Conservation (phyloP, 2,329 filamentous ascomycete species). For the Penicillium brevicompactum region DNA sequence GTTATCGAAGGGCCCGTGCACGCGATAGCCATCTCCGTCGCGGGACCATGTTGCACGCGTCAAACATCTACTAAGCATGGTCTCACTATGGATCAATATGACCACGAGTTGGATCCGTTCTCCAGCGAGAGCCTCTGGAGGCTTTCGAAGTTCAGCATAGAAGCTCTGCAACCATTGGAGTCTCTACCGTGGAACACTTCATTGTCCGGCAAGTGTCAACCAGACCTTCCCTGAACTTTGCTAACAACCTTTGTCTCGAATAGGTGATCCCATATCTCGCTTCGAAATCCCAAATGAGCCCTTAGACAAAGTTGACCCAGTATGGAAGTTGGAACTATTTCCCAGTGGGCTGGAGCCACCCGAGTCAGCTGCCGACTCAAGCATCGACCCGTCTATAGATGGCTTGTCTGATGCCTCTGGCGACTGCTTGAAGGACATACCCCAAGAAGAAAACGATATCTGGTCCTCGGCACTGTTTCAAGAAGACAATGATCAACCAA, state of each 20-base stretch:
- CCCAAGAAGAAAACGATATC: constrained; percentile 30
- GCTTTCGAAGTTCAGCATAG: constrained; percentile 41
- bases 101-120: constrained; percentile 34
- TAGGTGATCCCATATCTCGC: constrained; percentile 15
- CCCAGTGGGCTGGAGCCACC: constrained; percentile 24
- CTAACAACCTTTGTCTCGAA: neutral
- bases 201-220: constrained; percentile 33
- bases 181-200: constrained; percentile 37
- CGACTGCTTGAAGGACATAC: constrained; percentile 2
- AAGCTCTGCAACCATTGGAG: constrained; percentile 40
- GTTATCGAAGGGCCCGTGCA: constrained; percentile 29
- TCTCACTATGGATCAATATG: constrained; percentile 30
- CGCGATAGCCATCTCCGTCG: constrained; percentile 21
- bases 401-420: constrained; percentile 16
- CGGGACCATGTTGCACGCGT: constrained; percentile 16
- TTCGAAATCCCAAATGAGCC: constrained; percentile 26
- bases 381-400: constrained; percentile 22
- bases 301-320: constrained; percentile 27
- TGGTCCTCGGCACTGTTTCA: constrained; percentile 37
- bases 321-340: constrained; percentile 39
- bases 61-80: constrained; percentile 18
- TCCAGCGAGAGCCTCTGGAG: constrained; percentile 40
- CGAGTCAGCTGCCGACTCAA: constrained; percentile 24
- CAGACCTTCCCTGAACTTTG: neutral
- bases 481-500: constrained; percentile 9